These are phyloP conservation scores for Macrotyloma uniflorum DNA, from an alignment of 306 rosid genomes.

Conservation along the genomic window DNA sequence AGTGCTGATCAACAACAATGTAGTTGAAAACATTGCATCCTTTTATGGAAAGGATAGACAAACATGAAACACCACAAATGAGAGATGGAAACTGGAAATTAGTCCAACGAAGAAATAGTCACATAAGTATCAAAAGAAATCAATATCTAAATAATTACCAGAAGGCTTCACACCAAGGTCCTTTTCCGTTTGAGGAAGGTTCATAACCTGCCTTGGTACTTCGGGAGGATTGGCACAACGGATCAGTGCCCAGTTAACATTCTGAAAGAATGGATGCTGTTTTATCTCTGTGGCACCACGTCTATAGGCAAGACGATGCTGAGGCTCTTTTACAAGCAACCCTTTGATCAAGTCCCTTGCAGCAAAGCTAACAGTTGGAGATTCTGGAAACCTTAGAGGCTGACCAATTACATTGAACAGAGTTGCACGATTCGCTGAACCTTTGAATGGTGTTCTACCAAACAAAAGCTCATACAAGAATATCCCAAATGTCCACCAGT, in stretches of 20 bases:
- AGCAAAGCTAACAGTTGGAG: constrained; percentile 91
- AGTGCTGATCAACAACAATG: constrained; percentile 38
- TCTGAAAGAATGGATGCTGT: constrained; percentile 95
- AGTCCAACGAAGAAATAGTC: constrained; percentile 26
- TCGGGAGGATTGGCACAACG: constrained; percentile 91
- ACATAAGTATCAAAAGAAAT: constrained; percentile 72
- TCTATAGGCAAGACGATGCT: constrained; percentile 92
- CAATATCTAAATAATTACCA: constrained; percentile 93
- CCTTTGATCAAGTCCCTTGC: constrained; percentile 97
- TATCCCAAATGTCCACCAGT: constrained; percentile 99
- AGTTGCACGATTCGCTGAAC: constrained; percentile 82
- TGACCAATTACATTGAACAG: constrained; percentile 92
- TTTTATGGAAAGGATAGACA: constrained; percentile 43
- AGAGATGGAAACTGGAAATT: constrained; percentile 30
- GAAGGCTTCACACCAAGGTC: constrained; percentile 70
- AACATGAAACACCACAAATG: constrained; percentile 41
- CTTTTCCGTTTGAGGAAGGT: constrained; percentile 43
- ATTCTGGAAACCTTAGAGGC: constrained; percentile 92
- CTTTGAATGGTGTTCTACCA: constrained; percentile 93
- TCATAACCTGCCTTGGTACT: constrained; percentile 62
- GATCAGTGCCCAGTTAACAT: constrained; percentile 94
- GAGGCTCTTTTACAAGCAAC: constrained; percentile 95
- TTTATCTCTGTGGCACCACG: constrained; percentile 95
- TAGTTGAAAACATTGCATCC: constrained; percentile 27
- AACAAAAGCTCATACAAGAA: constrained; percentile 93